Base-by-base conservation (phyloP, 1,284 basidiomycete genomes). In the Uromyces viciae-fabae region DNA sequence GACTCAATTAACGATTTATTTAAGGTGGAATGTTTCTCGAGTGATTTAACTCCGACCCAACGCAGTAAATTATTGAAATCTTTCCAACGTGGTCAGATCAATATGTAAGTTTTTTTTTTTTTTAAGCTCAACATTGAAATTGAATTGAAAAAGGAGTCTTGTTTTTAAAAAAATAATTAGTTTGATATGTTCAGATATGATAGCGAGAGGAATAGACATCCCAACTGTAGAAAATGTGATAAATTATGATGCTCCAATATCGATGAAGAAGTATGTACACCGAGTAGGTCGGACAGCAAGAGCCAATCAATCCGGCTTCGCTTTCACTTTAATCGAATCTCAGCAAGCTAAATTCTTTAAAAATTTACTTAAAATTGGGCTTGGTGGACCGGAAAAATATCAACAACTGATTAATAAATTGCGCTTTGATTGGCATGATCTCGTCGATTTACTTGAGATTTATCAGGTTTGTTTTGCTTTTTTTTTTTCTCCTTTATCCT, bases 181-280 rank as follows among this genome's bases (percentile, higher is more conserved):
- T 82, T 88, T 99, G 25, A 90, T 99, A 11, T 97, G 94, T 85
- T 98, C 95, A 1, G 96, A 99, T 87, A 88, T 99, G 25, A 93
- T 98, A 82, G 93, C 96, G 11, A 91, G 97, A 82, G 97, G 96
- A n/a, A 94, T 98, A 82, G 97, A 99, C 86, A 92, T 99, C 81
- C 93, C 91, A 72, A 90, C 93, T 81, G 94, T 98, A 62, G 90
- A 91, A 15, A 93, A 98, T 86, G 96, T 98, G 40, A 90, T 99
- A 54, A 94, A 91, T 83, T 98, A 98, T 86, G 96, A 98, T 86
- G 91, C 91, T 2, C 95, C 96, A 0, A 90, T 98, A n/a, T 96
- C 98, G 85, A 93, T 97, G 90, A 90, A 94, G 72, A 98, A 98
- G 86, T 98, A 99, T 85, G 93, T 99, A 25, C 96, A 99, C 86